Conservation (phyloP, 805 yeast genomes). For the Candida bentonensis region DNA sequence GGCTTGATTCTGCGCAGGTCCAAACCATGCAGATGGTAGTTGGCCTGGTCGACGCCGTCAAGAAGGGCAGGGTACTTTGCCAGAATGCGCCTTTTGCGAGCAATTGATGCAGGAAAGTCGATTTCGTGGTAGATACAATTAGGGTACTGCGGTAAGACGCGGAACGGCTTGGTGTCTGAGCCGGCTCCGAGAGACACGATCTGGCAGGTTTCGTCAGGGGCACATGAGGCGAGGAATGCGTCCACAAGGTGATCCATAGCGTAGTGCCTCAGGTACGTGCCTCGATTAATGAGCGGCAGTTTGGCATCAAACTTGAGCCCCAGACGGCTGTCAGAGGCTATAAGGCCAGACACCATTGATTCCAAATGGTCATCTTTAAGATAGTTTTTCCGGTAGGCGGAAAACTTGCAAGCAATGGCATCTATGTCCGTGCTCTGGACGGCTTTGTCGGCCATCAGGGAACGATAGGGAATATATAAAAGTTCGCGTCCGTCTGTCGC, state of each 20-base stretch:
- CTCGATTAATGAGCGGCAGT: conserved; percentile 47
- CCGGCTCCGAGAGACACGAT: conserved; percentile 71
- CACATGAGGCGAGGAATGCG: conserved; percentile 20
- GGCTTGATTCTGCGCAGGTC: conserved; percentile 34
- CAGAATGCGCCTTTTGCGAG: background rate
- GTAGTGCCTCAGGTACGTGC: conserved; percentile 39
- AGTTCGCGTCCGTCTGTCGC: too few relatives aligned
- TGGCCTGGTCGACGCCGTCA: conserved; percentile 14
- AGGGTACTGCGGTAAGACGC: conserved; percentile 24
- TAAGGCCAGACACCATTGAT: conserved; percentile 10
- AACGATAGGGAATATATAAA: too few relatives aligned
- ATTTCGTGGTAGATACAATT: conserved; percentile 39
- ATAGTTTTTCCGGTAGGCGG: conserved; percentile 33
- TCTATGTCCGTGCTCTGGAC: conserved; percentile 47
- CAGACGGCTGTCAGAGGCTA: conserved; percentile 3
- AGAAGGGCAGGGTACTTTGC: background rate
- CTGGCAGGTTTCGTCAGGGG: conserved; percentile 20
- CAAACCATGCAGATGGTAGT: conserved; percentile 38
- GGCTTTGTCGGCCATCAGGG: conserved; percentile 26
- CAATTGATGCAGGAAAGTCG: conserved; percentile 35
- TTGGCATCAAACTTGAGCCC: conserved; percentile 21
- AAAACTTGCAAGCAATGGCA: conserved; percentile 38
- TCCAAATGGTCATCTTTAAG: conserved; percentile 27
- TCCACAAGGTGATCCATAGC: conserved; percentile 30
- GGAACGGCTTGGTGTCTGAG: conserved; percentile 57